Evolutionary conservation across 2,329 filamentous ascomycete genomes (phyloP), one percentile per base, ranked within the genome.

Genomic region (Epichloe amarillans): DNA sequence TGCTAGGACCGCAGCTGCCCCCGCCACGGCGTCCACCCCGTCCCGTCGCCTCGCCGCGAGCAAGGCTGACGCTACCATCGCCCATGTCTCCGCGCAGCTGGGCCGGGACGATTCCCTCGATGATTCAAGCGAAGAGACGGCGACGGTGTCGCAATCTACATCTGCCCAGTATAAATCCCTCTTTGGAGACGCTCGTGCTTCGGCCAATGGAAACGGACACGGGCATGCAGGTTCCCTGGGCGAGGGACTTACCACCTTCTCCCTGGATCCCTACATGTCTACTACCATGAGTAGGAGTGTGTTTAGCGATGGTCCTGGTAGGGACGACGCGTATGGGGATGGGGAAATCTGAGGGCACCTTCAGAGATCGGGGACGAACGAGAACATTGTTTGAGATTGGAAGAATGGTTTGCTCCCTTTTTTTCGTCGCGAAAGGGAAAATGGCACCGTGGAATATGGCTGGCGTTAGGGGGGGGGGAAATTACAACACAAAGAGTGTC

Each of bases 11-110:
- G 56, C 55, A 21, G 55, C 21, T 3, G 54, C 49, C 55, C 62
- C 30, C 55, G 55, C 49, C 51, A 57, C 53, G 57, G 55, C 57
- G 2, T 55, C 50, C 47, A 57, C 55, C 23, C 60, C 61, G 17
- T 60, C 64, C 5, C 60, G 60, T 49, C 65, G 65, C 51, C 55
- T 56, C 42, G 65, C 65, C 42, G 65, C 65, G 10, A 54, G 56
- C 30, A 62, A 59, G 47, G 65, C 65, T 30, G 59, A 50, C 60
- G 63, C 56, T 64, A 67, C 64, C 21, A 65, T 67, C 59, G 61
- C 64, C 46, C 57, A 58, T 47, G 53, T 58, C 49, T 52, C 61
- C 4, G 57, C 59, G 5, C 58, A 60, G 54, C 57, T 61, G n/a
- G 33, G 35, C 33, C 35, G 12, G 26, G 30, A 49, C 5, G 39